Percentiles rank a stretch among this genome's conserved stretches.
Conservation (phyloP, 108 stramenopile genomes). For the Craspedostauros australis region DNA sequence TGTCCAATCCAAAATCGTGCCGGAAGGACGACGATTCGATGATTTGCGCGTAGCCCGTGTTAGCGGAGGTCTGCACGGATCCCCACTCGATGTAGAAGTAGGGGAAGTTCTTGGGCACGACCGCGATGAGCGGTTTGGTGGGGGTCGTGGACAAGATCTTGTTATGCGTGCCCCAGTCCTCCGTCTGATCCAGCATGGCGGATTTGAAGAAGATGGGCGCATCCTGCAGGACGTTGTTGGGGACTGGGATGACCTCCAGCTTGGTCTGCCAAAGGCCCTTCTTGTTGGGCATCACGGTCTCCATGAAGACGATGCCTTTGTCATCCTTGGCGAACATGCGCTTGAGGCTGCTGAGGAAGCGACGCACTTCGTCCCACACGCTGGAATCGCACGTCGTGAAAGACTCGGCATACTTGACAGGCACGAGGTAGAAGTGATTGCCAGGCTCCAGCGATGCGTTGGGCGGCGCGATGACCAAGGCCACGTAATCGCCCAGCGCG, state of each 20-base stretch:
- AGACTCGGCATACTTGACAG: constrained; percentile 49
- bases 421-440: constrained; percentile 50
- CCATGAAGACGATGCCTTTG: constrained; percentile 49
- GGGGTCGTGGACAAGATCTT: constrained; percentile 35
- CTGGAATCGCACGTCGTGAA: constrained; percentile 53
- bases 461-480: constrained; percentile 58
- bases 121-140: constrained; percentile 32
- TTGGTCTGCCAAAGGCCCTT: constrained; percentile 54
- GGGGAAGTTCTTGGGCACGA: constrained; percentile 64
- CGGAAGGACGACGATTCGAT: constrained; percentile 51
- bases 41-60: constrained; percentile 55
- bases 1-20: constrained; percentile 74
- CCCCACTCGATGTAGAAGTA: constrained; percentile 77
- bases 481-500: constrained; percentile 58
- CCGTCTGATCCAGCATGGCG: constrained; percentile 58
- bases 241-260: constrained; percentile 64
- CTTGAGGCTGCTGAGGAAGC: constrained; percentile 48
- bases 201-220: constrained; percentile 65
- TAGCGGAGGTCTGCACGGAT: constrained; percentile 9
- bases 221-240: constrained; percentile 40
- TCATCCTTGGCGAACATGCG: constrained; percentile 47
- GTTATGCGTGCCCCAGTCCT: constrained; percentile 78
- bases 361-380: constrained; percentile 58
- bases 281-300: constrained; percentile 54
- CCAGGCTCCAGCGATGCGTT: constrained; percentile 36